Percentiles rank a stretch among this genome's conserved stretches.
These are phyloP conservation scores for Plasmopara muralis DNA, from an alignment of 352 stramenopile species.

Conservation along the genomic window DNA sequence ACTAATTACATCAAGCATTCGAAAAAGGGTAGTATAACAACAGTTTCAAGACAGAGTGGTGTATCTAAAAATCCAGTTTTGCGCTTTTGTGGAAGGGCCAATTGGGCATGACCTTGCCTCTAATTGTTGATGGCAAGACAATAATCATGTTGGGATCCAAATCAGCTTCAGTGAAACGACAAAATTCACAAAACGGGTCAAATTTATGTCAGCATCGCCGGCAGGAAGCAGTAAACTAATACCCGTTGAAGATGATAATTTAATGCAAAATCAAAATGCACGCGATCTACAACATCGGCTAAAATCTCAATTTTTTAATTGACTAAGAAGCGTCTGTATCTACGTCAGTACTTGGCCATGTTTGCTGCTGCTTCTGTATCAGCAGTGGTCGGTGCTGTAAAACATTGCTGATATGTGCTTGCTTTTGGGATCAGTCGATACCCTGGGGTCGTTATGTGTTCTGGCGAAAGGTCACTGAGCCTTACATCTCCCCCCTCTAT, in stretches of 20 bases:
- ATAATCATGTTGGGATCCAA: constrained; percentile 1
- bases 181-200: constrained; percentile 19
- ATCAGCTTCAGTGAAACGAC: constrained; percentile 13
- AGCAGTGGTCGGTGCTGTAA: too few species aligned
- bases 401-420: too few species aligned
- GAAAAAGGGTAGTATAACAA: too few species aligned
- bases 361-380: too few species aligned
- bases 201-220: constrained; percentile 17
- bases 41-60: constrained; percentile 11
- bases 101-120: constrained; percentile 18
- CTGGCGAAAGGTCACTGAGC: too few species aligned
- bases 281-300: too few species aligned
- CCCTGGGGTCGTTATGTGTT: constrained; percentile 19
- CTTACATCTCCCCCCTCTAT: constrained; percentile 2
- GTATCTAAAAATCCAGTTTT: constrained; percentile 6
- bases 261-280: too few species aligned
- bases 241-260: too few species aligned
- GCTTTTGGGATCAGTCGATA: constrained; percentile 17
- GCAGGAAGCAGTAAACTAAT: constrained; percentile 10
- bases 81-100: constrained; percentile 3
- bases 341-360: too few species aligned
- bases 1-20: constrained; percentile 1
- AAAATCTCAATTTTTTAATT: too few species aligned
- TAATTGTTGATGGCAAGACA: constrained; percentile 1
- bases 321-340: too few species aligned